phyloP scores from a whole-genome alignment of 179 eudicot species.

The Silene vulgaris region DNA sequence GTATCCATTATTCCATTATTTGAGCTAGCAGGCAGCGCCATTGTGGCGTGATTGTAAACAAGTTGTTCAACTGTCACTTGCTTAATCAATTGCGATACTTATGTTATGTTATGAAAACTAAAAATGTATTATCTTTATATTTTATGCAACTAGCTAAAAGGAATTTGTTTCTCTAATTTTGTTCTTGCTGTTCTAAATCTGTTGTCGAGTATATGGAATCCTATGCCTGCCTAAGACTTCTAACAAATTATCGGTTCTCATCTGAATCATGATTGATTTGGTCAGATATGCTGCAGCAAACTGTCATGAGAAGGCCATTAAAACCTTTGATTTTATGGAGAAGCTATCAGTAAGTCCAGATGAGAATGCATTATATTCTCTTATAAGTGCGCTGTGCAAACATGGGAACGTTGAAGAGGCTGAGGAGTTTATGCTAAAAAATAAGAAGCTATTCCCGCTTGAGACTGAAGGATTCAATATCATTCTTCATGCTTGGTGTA shows the following conservation, averaged over 20 bases:
- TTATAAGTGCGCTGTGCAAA: slow-evolving; percentile 53
- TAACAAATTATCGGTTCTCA: background rate
- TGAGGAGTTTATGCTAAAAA: slow-evolving; percentile 69
- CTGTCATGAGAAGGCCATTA: slow-evolving; percentile 57
- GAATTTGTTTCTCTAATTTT: background rate
- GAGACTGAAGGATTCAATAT: slow-evolving; percentile 76
- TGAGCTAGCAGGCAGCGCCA: too few relatives aligned
- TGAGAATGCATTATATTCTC: slow-evolving; percentile 48
- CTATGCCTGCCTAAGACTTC: background rate
- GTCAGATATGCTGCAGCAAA: slow-evolving; percentile 74
- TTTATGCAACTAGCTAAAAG: background rate
- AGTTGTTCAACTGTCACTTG: background rate
- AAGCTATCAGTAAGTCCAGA: slow-evolving; percentile 57
- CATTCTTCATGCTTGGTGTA: slow-evolving; percentile 79
- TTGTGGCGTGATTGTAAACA: background rate
- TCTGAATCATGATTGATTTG: slow-evolving; percentile 5
- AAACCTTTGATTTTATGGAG: slow-evolving; percentile 69
- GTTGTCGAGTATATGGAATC: background rate
- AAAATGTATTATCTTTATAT: background rate
- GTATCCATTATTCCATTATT: background rate
- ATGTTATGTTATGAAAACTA: background rate
- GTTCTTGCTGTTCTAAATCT: background rate
- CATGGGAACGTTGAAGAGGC: slow-evolving; percentile 89
- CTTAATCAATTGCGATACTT: background rate
- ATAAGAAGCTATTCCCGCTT: slow-evolving; percentile 69